Evolutionary conservation across 257 asterid genomes (phyloP).

Genomic region (Solanum tarapatanum): DNA sequence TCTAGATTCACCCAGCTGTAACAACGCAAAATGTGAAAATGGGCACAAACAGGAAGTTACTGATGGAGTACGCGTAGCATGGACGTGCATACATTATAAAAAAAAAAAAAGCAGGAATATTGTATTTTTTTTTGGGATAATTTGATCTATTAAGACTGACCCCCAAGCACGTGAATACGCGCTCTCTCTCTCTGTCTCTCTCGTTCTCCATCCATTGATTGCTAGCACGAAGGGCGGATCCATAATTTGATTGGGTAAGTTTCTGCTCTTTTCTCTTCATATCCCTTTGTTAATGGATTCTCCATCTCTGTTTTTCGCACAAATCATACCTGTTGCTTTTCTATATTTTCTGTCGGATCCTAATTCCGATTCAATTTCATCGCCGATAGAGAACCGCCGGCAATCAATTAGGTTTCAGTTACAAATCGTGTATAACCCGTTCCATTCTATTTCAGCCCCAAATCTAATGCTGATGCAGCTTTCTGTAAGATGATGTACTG

Average conservation of each 20-base stretch:
- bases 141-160: background rate
- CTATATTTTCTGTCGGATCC: background rate
- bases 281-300: background rate
- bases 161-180: background rate
- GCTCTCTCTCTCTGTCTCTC: background rate
- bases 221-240: background rate
- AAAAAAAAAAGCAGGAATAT: background rate
- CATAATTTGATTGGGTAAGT: background rate
- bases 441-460: background rate
- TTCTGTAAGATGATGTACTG: background rate
- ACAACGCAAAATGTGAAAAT: background rate
- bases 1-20: too few species aligned
- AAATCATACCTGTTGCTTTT: background rate
- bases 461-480: background rate
- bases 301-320: background rate
- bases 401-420: background rate
- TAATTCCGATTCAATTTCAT: background rate
- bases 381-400: background rate
- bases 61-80: background rate
- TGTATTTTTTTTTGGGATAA: background rate
- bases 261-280: background rate
- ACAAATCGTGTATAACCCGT: background rate
- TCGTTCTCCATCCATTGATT: background rate
- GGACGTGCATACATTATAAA: background rate
- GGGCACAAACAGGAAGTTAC: background rate